phyloP scores from a whole-genome alignment of 2,329 filamentous ascomycete species.

The Graphium sp. region DNA sequence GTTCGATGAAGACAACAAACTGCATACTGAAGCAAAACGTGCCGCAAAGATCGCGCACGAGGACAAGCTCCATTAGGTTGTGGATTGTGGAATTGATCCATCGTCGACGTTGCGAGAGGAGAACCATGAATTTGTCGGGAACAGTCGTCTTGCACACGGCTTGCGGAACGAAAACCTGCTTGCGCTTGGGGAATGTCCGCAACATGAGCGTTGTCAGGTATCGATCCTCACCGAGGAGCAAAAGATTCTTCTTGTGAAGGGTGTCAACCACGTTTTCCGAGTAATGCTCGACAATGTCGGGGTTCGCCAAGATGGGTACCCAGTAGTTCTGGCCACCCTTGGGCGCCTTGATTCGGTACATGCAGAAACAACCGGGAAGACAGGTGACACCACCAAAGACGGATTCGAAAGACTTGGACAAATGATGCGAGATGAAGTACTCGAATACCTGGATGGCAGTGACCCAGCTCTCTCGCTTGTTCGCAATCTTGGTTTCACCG shows the following conservation, averaged over 20 bases:
- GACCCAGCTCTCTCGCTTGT: slow-evolving; percentile 90
- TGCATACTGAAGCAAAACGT: slow-evolving; percentile 99
- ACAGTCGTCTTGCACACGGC: slow-evolving; percentile 98
- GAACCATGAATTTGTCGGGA: slow-evolving; percentile 77
- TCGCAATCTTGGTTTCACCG: slow-evolving; percentile 98
- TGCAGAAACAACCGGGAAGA: slow-evolving; percentile 96
- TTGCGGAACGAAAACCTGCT: slow-evolving; percentile 96
- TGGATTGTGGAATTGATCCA: slow-evolving; percentile 99
- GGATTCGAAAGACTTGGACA: slow-evolving; percentile 93
- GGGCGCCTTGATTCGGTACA: slow-evolving; percentile 99
- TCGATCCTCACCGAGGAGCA: slow-evolving; percentile 83
- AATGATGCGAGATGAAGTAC: slow-evolving; percentile 97
- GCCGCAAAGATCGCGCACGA: slow-evolving; percentile 90
- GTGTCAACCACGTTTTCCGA: slow-evolving; percentile 98
- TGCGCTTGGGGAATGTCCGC: slow-evolving; percentile 95
- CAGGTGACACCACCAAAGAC: slow-evolving; percentile 98
- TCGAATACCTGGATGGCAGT: slow-evolving; percentile 98
- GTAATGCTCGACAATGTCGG: slow-evolving; percentile 97
- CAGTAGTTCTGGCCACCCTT: slow-evolving; percentile 99
- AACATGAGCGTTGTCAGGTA: slow-evolving; percentile 96
- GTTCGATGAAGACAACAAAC: slow-evolving; percentile 90
- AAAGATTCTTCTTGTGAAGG: slow-evolving; percentile 90
- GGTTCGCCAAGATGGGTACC: slow-evolving; percentile 96
- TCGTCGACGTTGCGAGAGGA: slow-evolving; percentile 84
- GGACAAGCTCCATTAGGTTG: slow-evolving; percentile 92